A percentile compares a stretch with the other conserved stretches of the same genome.
Evolutionary conservation across 2,329 filamentous ascomycete genomes (phyloP).

Genomic region (Neospermospora avenae): DNA sequence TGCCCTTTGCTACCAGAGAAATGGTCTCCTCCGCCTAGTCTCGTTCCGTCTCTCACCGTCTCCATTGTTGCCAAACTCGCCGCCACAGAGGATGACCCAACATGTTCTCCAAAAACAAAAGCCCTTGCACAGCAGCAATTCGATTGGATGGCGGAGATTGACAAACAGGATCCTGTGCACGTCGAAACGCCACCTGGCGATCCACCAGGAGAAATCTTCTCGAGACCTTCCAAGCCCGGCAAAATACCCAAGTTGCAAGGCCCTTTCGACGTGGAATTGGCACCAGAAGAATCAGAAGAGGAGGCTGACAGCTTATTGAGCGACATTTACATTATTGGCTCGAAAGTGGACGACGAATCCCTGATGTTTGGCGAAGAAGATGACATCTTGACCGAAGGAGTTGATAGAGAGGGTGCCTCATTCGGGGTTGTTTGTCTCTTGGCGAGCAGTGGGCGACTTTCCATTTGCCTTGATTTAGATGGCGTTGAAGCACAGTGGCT

Average conservation of each 20-base stretch:
- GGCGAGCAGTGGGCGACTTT: conserved; percentile 57
- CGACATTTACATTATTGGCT: conserved; percentile 61
- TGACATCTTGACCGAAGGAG: conserved; percentile 54
- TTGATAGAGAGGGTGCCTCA: conserved; percentile 58
- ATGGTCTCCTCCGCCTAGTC: conserved; percentile 74
- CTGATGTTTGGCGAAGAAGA: conserved; percentile 63
- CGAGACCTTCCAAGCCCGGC: conserved; percentile 54
- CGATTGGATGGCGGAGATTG: conserved; percentile 65
- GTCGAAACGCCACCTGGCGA: conserved; percentile 50
- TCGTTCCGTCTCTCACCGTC: conserved; percentile 79
- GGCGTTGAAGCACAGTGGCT: conserved; percentile 66
- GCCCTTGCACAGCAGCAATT: conserved; percentile 61
- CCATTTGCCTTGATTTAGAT: conserved; percentile 59
- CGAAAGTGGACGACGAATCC: conserved; percentile 57
- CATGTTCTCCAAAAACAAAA: conserved; percentile 50
- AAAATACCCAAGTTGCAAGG: conserved; percentile 59
- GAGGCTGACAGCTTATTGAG: conserved; percentile 55
- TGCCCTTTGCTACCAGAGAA: conserved; percentile 85
- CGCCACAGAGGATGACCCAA: conserved; percentile 57
- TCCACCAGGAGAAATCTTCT: conserved; percentile 52
- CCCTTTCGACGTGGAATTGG: conserved; percentile 54
- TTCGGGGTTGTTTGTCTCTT: conserved; percentile 57
- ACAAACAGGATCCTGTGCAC: conserved; percentile 58
- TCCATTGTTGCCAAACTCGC: conserved; percentile 74
- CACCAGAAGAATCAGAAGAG: conserved; percentile 48